A percentile compares a stretch with the other conserved stretches of the same genome.
These are phyloP conservation scores for Alnus glutinosa DNA, from an alignment of 306 rosid genomes.

Conservation along the genomic window DNA sequence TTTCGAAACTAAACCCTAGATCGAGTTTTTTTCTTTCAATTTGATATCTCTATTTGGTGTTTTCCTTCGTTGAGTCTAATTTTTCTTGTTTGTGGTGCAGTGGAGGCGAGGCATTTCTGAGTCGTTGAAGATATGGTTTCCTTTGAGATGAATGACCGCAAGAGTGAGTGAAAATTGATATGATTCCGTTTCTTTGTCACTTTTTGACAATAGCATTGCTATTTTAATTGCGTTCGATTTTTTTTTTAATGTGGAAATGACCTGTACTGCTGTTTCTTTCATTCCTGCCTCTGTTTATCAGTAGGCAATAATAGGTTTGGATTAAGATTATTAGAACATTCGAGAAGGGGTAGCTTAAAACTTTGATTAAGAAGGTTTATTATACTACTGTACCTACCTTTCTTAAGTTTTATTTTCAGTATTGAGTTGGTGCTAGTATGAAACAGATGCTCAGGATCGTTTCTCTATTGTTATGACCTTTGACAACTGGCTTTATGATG, in stretches of 20 bases:
- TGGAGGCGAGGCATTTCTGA: constrained; percentile 30
- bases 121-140: constrained; percentile 64
- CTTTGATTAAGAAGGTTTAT: neutral
- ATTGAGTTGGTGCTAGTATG: neutral
- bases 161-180: constrained; percentile 55
- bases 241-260: neutral
- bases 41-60: neutral
- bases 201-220: neutral
- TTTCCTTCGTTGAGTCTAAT: neutral
- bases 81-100: constrained; percentile 40
- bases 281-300: neutral
- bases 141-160: constrained; percentile 97
- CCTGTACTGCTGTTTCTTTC: neutral
- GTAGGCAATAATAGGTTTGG: neutral
- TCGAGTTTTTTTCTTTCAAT: neutral
- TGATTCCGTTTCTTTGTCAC: neutral
- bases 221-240: neutral
- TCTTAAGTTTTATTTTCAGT: neutral
- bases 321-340: neutral
- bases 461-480: neutral
- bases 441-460: neutral
- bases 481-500: neutral
- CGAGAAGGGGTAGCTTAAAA: neutral
- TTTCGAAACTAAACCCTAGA: neutral
- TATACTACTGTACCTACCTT: neutral